Evolutionary conservation across 1,284 basidiomycete genomes (phyloP), one percentile per base, ranked within the genome.

Genomic region (Taiwanofungus camphoratus): DNA sequence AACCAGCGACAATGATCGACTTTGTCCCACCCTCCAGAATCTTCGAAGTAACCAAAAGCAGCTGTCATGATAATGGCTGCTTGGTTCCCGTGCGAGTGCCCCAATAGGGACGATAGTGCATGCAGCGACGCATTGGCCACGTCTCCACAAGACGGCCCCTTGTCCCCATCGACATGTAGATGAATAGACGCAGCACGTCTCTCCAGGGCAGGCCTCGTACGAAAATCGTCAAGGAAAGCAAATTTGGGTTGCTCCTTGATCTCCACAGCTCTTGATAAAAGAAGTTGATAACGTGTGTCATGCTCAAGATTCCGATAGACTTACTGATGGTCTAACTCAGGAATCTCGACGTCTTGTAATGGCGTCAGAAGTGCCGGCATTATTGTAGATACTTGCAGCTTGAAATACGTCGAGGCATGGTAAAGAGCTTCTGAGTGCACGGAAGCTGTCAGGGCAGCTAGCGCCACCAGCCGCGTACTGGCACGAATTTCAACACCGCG

Each of bases 401-500:
- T 73, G 62, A 92, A 95, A 47, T 89, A 82, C 3, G 70, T 64
- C n/a, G 79, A 73, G 35, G 88, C 82, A 44, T 82, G 74, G 62
- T 89, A 92, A 16, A 96, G 64, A 1, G 87, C 85, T 58, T 96
- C 92, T 2, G 92, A 95, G 39, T 82, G 85, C 9, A 90, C 73
- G 0, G 87, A 88, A 15, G 84, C 87, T 22, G 81, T 81, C 16
- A 98, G 68, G 2, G 89, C 90, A 26, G 87, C 83, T 8, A 97
- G 73, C 2, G 92, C 94, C 45, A 97, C 82, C 7, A 94, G 70
- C 37, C 92, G 80, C 8, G 84, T 88, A 39, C 92, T 92, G 60
- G 9, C 39, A 43, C 0, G n/a, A 12, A 23, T 11, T n/a, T 26
- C 20, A 16, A 18, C 30, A 20, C 3, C 15, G 27, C 13, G 19